Base-by-base conservation (phyloP, 2,329 filamentous ascomycete genomes). In the Diplodia intermedia region DNA sequence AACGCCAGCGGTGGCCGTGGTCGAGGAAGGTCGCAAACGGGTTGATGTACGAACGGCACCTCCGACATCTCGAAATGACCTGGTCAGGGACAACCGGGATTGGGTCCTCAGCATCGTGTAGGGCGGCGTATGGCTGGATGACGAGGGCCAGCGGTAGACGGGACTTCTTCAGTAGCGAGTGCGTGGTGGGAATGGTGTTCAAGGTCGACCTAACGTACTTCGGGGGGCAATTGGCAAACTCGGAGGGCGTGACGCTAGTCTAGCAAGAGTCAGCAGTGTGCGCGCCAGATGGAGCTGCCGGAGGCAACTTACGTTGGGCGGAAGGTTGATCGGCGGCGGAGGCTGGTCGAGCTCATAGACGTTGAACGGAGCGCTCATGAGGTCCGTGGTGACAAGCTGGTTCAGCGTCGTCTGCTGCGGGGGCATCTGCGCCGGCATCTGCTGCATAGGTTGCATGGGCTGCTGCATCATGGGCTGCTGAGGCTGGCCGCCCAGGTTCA, bases 31-130 rank as follows among this genome's bases (percentile, higher is more conserved):
- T 93, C 69, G 97, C 95, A 74, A 94, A 99, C 14, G 95, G 94
- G 79, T 98, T 98, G 84, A 98, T 98, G 79, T 98, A 98, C 67
- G 94, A 95, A 73, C 95, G 87, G 82, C 95, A 99, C 81, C 95
- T 90, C 79, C 95, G 89, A 84, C 95, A 99, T 76, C 95, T 90
- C 68, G 94, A 96, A 78, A 99, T 99, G 71, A 98, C 92, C 81
- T 98, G 95, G 79, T 99, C 95, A 76, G 97, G 91, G 33, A 98
- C 91, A 60, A 99, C 89, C 7, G 94, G 95, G 1, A 99, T 89
- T 29, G 89, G 87, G 74, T 98, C 95, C 79, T 98, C 94, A 23
- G 91, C 87, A 78, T 99, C 95, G 78, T 97, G 94, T 36, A 99
- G 88, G 31, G 94, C 89, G 49, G 90, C 93, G 76, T 98, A 99